phyloP scores from a whole-genome alignment of 2,329 filamentous ascomycete genomes.

The Pyricularia pennisetigena region DNA sequence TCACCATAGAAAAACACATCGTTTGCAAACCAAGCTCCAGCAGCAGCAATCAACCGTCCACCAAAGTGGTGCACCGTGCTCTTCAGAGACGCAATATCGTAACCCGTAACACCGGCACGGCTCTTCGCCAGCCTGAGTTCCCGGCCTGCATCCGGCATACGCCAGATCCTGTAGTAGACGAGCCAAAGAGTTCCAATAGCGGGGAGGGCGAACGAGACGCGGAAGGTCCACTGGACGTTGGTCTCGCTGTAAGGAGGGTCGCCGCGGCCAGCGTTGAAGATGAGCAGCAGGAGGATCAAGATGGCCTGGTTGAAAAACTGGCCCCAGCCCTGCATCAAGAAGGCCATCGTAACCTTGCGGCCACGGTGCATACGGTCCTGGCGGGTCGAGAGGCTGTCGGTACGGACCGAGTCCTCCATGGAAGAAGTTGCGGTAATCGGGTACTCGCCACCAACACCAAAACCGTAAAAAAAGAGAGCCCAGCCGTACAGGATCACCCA shows the following conservation, averaged over 20 bases:
- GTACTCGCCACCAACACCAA: conserved; percentile 76
- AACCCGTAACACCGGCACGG: conserved; percentile 79
- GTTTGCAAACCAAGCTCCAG: conserved; percentile 88
- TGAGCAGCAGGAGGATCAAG: conserved; percentile 75
- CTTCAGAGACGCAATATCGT: conserved; percentile 75
- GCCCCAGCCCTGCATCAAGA: conserved; percentile 95
- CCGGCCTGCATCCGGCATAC: conserved; percentile 83
- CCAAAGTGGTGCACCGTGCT: conserved; percentile 77
- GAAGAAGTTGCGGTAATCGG: conserved; percentile 94
- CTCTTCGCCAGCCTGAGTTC: conserved; percentile 76
- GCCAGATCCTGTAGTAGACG: conserved; percentile 90
- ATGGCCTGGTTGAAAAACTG: conserved; percentile 90
- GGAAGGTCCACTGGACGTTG: conserved; percentile 84
- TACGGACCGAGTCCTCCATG: conserved; percentile 82
- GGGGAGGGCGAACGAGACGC: conserved; percentile 83
- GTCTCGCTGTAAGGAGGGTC: conserved; percentile 67
- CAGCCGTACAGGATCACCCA: conserved; percentile 98
- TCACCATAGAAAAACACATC: conserved; percentile 86
- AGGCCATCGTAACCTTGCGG: conserved; percentile 89
- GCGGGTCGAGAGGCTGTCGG: conserved; percentile 78
- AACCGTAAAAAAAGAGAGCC: conserved; percentile 80
- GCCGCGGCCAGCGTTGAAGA: conserved; percentile 75
- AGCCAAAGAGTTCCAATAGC: conserved; percentile 89
- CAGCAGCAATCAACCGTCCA: conserved; percentile 75
- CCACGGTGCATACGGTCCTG: conserved; percentile 93